Evolutionary conservation across 257 asterid species (phyloP).

Genomic region (Penstemon barbatus): DNA sequence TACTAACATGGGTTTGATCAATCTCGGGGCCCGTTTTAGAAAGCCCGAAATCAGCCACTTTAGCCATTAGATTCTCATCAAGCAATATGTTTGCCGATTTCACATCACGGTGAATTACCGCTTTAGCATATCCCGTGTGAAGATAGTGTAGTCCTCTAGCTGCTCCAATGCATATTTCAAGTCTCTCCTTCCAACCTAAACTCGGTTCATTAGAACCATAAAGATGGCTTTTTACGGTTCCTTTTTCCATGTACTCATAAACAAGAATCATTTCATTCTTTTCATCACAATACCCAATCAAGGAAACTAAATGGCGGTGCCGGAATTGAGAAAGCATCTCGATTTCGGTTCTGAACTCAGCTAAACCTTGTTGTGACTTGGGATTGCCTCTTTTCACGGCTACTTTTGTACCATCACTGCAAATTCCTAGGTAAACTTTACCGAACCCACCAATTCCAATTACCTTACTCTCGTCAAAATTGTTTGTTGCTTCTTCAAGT

Average conservation of each 20-base stretch:
- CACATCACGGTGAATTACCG: constrained; percentile 67
- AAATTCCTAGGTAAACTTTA: constrained; percentile 72
- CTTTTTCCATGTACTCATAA: constrained; percentile 66
- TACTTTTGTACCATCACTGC: constrained; percentile 62
- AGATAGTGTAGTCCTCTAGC: constrained; percentile 66
- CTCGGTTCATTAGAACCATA: constrained; percentile 42
- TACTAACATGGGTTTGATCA: constrained; percentile 53
- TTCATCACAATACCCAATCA: constrained; percentile 69
- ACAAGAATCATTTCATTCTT: constrained; percentile 63
- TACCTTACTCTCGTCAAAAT: constrained; percentile 68
- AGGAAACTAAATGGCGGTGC: constrained; percentile 60
- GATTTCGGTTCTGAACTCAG: constrained; percentile 66
- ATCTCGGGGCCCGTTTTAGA: constrained; percentile 59
- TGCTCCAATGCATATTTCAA: constrained; percentile 58
- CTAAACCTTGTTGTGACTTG: constrained; percentile 43
- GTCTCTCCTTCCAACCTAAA: constrained; percentile 54
- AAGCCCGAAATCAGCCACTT: constrained; percentile 71
- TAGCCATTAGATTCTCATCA: constrained; percentile 64
- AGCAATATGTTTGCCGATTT: constrained; percentile 66
- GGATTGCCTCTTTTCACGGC: constrained; percentile 88
- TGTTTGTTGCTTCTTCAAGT: constrained; percentile 69
- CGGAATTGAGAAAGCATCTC: constrained; percentile 57
- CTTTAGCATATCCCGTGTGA: constrained; percentile 45
- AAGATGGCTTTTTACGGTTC: constrained; percentile 55
- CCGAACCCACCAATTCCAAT: constrained; percentile 91